Evolutionary conservation across 2,329 filamentous ascomycete genomes (phyloP), one percentile per base, ranked within the genome.

Genomic region (Botrytis galanthina): DNA sequence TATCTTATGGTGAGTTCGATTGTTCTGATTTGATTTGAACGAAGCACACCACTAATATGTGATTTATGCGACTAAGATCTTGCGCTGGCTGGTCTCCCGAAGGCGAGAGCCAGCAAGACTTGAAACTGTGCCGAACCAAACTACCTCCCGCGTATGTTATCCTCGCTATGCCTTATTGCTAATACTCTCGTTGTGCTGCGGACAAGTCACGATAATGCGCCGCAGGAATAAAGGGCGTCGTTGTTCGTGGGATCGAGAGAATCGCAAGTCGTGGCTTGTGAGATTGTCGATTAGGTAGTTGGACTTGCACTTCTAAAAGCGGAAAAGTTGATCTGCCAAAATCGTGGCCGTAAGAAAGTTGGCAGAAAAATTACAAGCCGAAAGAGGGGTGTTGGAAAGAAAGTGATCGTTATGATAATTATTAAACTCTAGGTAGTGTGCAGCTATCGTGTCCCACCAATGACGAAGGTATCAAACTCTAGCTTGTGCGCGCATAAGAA

Each of bases 61-160:
- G 35, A 42, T 44, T 26, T 57, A 44, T 57, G 63, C 44, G n/a
- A 57, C 48, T 39, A 29, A n/a, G 14, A 69, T 32, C 39, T 51
- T 42, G 66, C 35, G 66, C 54, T 70, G 54, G 54, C 68, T 37
- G 54, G 39, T 10, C 68, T 35, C 54, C 29, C 68, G 32, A 70
- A 62, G 67, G 54, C 57, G 39, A 62, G 68, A 44, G 51, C 68
- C 68, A 70, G 54, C 68, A 71, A 69, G 51, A 57, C n/a, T 42
- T 16, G 22, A 42, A 32, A 18, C 51, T 39, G 35, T 57, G 39
- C 54, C 37, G 48, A 26, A 42, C 37, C 66, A 57, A 59, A 51
- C 26, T 57, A 51, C 18, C 37, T 42, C 37, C 26, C 48, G 54
- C 54, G 26, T 57, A 42, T 57, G 26, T 42, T 69, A 12, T 42